Percentiles rank a stretch among this genome's conserved stretches.
Evolutionary conservation across 495 filamentous ascomycete genomes (phyloP).

Genomic region (Podospora australis): DNA sequence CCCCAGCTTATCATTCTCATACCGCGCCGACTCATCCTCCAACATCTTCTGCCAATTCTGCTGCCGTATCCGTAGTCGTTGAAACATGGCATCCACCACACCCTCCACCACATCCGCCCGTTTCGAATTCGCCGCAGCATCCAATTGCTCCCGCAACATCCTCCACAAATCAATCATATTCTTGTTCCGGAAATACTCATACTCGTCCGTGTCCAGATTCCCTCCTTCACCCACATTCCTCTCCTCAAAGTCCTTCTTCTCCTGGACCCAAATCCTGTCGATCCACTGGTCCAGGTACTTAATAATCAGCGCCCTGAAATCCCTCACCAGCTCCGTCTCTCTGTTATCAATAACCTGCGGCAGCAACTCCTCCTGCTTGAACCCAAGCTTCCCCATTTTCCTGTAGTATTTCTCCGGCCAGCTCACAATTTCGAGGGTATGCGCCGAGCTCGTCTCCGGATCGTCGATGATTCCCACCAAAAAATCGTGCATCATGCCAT

Average conservation of each 20-base stretch:
- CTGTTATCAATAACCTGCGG: constrained; percentile 84
- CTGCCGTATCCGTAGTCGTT: constrained; percentile 73
- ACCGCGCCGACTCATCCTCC: constrained; percentile 75
- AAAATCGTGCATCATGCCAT: constrained; percentile 90
- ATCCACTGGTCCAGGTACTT: constrained; percentile 96
- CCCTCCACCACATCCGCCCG: constrained; percentile 85
- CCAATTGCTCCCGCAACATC: constrained; percentile 88
- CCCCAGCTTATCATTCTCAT: constrained; percentile 52
- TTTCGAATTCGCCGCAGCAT: constrained; percentile 71
- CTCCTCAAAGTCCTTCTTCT: constrained; percentile 70
- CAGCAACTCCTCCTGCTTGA: constrained; percentile 60
- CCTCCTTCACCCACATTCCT: constrained; percentile 62
- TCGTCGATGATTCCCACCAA: constrained; percentile 76
- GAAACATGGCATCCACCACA: constrained; percentile 89
- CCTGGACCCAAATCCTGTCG: constrained; percentile 75
- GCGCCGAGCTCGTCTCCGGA: constrained; percentile 63
- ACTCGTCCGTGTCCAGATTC: constrained; percentile 76
- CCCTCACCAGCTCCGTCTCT: constrained; percentile 79
- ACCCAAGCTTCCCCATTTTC: constrained; percentile 88
- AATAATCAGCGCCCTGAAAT: constrained; percentile 92
- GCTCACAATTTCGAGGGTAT: constrained; percentile 83
- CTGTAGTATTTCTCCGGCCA: constrained; percentile 94
- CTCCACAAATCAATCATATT: constrained; percentile 92
- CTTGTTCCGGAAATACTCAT: constrained; percentile 82
- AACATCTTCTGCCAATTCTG: constrained; percentile 77